A percentile compares a stretch with the other conserved stretches of the same genome.
Conservation (phyloP, 768 basidiomycete genomes). For the Tylopilus sp. region DNA sequence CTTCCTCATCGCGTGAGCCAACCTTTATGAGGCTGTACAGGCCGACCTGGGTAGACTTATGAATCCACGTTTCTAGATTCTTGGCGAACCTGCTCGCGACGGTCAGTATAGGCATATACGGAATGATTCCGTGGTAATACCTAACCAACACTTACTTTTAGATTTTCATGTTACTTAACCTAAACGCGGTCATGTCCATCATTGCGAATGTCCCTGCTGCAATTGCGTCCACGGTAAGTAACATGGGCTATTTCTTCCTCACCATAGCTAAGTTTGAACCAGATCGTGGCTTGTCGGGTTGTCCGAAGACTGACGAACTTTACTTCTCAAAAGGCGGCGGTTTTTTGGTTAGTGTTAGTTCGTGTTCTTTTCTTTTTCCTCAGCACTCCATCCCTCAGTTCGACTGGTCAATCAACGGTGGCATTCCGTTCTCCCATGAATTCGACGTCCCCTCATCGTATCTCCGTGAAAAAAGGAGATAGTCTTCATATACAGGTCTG, state of each 20-base stretch:
- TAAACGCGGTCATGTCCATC: slow-evolving; percentile 72
- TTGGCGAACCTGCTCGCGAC: slow-evolving; percentile 61
- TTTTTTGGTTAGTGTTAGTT: slow-evolving; percentile 46
- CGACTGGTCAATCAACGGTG: slow-evolving; percentile 47
- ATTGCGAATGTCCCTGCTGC: slow-evolving; percentile 73
- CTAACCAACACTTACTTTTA: slow-evolving; percentile 12
- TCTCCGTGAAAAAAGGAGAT: slow-evolving; percentile 38
- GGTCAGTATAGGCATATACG: slow-evolving; percentile 19
- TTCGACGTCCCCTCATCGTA: slow-evolving; percentile 23
- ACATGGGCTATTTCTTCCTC: neutral
- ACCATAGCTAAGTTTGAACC: neutral
- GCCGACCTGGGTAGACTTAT: neutral
- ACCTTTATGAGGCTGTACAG: slow-evolving; percentile 6
- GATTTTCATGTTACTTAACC: slow-evolving; percentile 63
- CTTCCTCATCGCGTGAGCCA: slow-evolving; percentile 63
- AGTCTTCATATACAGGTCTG: slow-evolving; percentile 61
- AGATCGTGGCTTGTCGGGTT: slow-evolving; percentile 63
- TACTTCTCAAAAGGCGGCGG: slow-evolving; percentile 43
- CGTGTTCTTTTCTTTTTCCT: slow-evolving; percentile 25
- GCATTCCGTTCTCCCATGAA: slow-evolving; percentile 52
- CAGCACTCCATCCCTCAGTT: slow-evolving; percentile 31
- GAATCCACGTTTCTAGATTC: slow-evolving; percentile 43
- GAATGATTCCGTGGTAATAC: neutral
- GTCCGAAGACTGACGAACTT: slow-evolving; percentile 67
- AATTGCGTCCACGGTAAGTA: slow-evolving; percentile 58